Conservation (phyloP, 345 rosid genomes). For the Orychophragmus violaceus region DNA sequence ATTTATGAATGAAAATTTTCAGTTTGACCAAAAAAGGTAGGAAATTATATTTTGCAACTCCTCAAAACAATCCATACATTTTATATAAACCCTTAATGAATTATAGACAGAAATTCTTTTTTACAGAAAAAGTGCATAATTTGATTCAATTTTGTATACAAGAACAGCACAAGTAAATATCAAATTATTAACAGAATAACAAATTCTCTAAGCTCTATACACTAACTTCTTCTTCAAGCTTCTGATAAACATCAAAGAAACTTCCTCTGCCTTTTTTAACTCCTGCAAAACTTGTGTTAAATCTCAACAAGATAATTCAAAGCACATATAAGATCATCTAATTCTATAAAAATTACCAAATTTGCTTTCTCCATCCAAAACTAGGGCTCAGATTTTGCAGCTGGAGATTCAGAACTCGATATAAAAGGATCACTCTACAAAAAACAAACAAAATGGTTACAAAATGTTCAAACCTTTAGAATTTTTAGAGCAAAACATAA, state of each 20-base stretch:
- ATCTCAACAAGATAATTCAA: neutral
- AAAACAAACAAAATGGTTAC: neutral
- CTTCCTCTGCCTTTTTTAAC: neutral
- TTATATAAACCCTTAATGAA: too few species aligned
- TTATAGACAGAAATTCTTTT: neutral
- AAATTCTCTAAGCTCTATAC: slow-evolving; percentile 7
- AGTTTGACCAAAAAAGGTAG: neutral
- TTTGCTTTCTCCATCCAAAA: neutral
- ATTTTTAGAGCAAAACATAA: neutral
- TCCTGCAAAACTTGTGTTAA: neutral
- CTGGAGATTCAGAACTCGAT: slow-evolving; percentile 2
- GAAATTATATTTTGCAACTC: neutral
- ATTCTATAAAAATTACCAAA: too few species aligned
- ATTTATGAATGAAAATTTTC: too few species aligned
- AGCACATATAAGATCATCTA: neutral
- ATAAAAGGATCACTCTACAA: slow-evolving; percentile 21
- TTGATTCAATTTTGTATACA: slow-evolving; percentile 13
- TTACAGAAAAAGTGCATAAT: neutral
- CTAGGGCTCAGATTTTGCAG: slow-evolving; percentile 13
- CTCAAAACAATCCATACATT: neutral
- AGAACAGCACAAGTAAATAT: neutral
- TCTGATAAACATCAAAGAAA: neutral
- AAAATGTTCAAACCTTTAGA: neutral
- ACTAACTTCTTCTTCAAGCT: slow-evolving; percentile 16
- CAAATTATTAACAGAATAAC: too few species aligned